Base-by-base conservation (phyloP, 2,329 filamentous ascomycete species). In the Fusarium sp. region DNA sequence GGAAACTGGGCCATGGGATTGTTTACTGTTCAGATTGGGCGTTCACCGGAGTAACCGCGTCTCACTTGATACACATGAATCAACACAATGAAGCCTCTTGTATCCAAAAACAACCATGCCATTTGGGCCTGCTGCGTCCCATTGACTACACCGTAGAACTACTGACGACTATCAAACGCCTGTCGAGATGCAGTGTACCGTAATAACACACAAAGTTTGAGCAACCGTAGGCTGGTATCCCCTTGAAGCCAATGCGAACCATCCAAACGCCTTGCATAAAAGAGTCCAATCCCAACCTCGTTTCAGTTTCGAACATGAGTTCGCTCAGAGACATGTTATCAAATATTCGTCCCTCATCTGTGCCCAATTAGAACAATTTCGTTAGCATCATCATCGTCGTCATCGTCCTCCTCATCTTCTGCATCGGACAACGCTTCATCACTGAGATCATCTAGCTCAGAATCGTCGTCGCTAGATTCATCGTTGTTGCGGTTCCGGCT, bases 341-440 rank as follows among this genome's bases (percentile, higher is more conserved):
- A 30, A 27, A 58, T 25, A 35, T 58, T n/a, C 22, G 56, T 69
- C 82, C 80, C 69, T 83, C 80, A 88, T 65, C 85, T 80, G 74
- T 89, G 87, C 30, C 87, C 87, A 71, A 88, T 82, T 22, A 89
- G 81, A 50, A 85, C 77, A 62, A 90, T 87, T 61, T 87, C 85
- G 47, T 86, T 84, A 33, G 88, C 86, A 38, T 88, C 85, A 33
- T 88, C 85, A 10, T 87, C 86, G 15, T 87, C 85, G 9, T 87
- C 85, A 6, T 86, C 84, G 4, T 87, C 87, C 27, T 85, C 85
- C 17, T 86, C 85, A 10, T 82, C 82, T 37, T 85, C 84, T 22
- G 82, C 81, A 20, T 84, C 81, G 8, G 85, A 84, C 43, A 85
- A 81, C 4, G 43, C 43, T 4, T 84, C 84, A 22, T 85, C 83